Percentiles rank a stretch among this genome's conserved stretches.
Conservation (phyloP, 1,284 basidiomycete species). For the Cystobasidium pallidum region DNA sequence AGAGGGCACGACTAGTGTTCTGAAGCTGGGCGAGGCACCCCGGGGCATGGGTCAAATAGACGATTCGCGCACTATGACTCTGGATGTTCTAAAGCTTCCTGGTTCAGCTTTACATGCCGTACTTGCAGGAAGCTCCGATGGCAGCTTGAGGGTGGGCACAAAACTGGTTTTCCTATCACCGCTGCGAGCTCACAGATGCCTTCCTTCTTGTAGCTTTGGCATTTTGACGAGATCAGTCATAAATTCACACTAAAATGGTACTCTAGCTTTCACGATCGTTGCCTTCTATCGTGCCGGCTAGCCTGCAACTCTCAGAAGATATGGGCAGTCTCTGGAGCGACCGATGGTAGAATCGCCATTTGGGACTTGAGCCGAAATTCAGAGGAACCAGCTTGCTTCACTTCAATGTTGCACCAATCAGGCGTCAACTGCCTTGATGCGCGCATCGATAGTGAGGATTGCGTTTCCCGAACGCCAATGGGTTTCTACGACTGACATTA, state of each 20-base stretch:
- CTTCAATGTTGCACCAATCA: slow-evolving; percentile 18
- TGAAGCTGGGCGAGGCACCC: neutral
- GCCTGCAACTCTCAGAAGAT: neutral
- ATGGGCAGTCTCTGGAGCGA: slow-evolving; percentile 18
- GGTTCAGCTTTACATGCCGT: slow-evolving; percentile 3
- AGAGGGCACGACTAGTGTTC: neutral
- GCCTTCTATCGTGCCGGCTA: slow-evolving; percentile 17
- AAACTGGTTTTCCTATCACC: neutral
- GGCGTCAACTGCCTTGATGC: slow-evolving; percentile 42
- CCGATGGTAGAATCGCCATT: slow-evolving; percentile 24
- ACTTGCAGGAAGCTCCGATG: slow-evolving; percentile 31
- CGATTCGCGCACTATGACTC: slow-evolving; percentile 10
- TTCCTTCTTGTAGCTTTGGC: slow-evolving; percentile 1
- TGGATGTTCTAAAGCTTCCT: neutral
- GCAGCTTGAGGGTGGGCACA: slow-evolving; percentile 16
- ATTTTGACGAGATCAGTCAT: neutral
- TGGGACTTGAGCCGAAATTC: slow-evolving; percentile 5
- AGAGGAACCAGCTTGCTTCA: neutral
- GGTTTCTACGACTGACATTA: neutral
- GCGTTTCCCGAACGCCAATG: neutral
- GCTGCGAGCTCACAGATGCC: neutral
- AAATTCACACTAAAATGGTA: neutral
- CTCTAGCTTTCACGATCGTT: slow-evolving; percentile 16
- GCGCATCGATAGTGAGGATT: neutral
- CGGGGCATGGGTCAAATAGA: neutral